Percentiles rank a stretch among this genome's conserved stretches.
Evolutionary conservation across 177 flowering plant genomes (phyloP).

Genomic region (Tripterygium wilfordii): DNA sequence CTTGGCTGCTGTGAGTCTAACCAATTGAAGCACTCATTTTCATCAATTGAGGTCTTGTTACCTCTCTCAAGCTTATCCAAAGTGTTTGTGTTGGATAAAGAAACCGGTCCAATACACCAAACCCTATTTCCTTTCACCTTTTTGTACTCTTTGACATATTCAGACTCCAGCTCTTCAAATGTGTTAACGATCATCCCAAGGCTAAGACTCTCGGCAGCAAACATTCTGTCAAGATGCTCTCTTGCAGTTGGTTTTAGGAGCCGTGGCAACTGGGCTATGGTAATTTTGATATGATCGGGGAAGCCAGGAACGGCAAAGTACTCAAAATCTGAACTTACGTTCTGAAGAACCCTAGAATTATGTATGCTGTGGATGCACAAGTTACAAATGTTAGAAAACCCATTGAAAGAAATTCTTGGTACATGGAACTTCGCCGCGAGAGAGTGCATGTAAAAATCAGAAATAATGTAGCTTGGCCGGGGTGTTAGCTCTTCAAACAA

Average conservation of each 20-base stretch:
- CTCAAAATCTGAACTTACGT: background rate
- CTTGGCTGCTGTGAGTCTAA: background rate
- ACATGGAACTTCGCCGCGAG: background rate
- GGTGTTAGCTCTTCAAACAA: background rate
- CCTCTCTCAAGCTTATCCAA: slow-evolving; percentile 1
- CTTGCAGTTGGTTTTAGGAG: background rate
- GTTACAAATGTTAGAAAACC: background rate
- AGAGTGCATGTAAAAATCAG: background rate
- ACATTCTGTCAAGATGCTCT: background rate
- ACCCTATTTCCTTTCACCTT: background rate
- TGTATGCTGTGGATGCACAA: slow-evolving; percentile 4
- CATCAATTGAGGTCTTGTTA: slow-evolving; percentile 2
- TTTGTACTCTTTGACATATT: background rate
- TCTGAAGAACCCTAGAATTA: background rate
- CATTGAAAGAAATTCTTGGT: no score
- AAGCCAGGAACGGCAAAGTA: slow-evolving; percentile 8
- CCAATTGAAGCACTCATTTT: background rate
- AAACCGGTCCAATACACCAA: slow-evolving; percentile 7
- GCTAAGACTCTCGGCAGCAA: background rate
- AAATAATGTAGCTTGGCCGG: slow-evolving; percentile 4
- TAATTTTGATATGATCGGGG: slow-evolving; percentile 3
- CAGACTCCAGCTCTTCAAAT: slow-evolving; percentile 1
- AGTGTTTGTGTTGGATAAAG: background rate
- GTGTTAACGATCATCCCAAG: background rate
- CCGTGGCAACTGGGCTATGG: background rate